phyloP scores from a whole-genome alignment of 345 rosid species.

The Odontarrhena argentea region DNA sequence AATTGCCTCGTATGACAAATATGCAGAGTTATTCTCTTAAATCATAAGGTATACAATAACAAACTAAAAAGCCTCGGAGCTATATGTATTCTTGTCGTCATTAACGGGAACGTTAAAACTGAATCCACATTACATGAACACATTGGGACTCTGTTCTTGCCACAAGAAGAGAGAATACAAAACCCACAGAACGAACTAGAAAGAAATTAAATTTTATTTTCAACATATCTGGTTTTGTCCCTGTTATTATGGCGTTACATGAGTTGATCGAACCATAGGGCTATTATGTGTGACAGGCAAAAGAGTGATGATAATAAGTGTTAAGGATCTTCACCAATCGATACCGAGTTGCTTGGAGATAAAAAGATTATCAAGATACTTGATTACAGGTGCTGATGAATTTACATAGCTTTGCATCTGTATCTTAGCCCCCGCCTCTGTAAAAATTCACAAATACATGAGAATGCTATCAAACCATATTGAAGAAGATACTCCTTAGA shows the following conservation, averaged over 20 bases:
- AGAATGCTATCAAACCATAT: not conserved
- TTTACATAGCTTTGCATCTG: constrained; percentile 66
- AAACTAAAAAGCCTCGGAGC: too few species aligned
- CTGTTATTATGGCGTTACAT: constrained; percentile 19
- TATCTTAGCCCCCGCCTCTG: constrained; percentile 76
- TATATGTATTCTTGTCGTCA: too few species aligned
- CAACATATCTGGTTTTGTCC: not conserved
- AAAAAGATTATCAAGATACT: constrained; percentile 70
- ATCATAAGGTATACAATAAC: too few species aligned
- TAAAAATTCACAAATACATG: constrained; percentile 20
- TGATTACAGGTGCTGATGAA: constrained; percentile 60
- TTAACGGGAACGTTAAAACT: too few species aligned
- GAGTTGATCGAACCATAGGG: not conserved
- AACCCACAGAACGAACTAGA: not conserved
- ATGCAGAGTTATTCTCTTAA: too few species aligned
- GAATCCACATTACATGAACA: not conserved
- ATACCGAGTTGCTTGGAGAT: constrained; percentile 67
- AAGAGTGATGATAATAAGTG: constrained; percentile 12
- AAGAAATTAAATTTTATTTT: not conserved
- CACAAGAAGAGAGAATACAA: constrained; percentile 9
- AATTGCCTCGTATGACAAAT: too few species aligned
- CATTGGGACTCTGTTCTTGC: not conserved
- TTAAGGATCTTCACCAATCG: constrained; percentile 66
- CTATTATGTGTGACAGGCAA: constrained; percentile 15
- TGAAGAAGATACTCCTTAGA: constrained; percentile 2